Base-by-base conservation (phyloP, 768 basidiomycete genomes). In the Pleurotus tuoliensis region DNA sequence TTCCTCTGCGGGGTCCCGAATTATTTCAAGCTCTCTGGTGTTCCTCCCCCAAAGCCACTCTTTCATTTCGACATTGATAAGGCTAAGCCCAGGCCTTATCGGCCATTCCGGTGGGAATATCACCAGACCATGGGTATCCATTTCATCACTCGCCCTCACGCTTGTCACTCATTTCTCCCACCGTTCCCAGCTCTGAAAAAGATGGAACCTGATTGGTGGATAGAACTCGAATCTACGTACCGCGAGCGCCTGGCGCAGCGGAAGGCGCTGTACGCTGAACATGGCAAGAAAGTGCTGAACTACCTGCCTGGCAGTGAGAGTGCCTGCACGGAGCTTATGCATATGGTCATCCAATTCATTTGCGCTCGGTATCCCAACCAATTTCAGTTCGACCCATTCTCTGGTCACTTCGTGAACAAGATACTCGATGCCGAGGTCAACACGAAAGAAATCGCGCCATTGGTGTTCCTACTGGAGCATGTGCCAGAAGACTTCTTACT, bases 201-300 rank as follows among this genome's bases (percentile, higher is more conserved):
- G 44, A 68, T 82, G 60, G 81, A 82, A 48, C 75, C 77, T 3
- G 79, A 82, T 59, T 81, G 74, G 66, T 82, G 80, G 79, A 66
- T 83, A n/a, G 82, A 83, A 56, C 71, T 83, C 13, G 80, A 82
- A 59, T 78, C 77, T 4, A 78, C 79, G 0, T 82, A 82, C 62
- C 65, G 67, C 0, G 67, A 71, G 46, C 72, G 78, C 34, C 70
- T 82, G 34, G 59, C 65, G 2, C 75, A 82, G 43, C 70, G 81
- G 37, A 73, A 71, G 57, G 58, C 64, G 24, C 68, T 82, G 7
- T 73, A 76, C 55, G 58, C 61, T 3, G 38, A 67, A 20, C 72
- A 77, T 56, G 77, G 76, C 5, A 72, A 72, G 44, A 62, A 65
- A 2, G 67, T 84, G 8, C 56, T 84, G 15, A 72, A 79, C 55